These are phyloP conservation scores for Blastocrithidia nonstop DNA, from an alignment of 208 protist genomes.

Conservation along the genomic window DNA sequence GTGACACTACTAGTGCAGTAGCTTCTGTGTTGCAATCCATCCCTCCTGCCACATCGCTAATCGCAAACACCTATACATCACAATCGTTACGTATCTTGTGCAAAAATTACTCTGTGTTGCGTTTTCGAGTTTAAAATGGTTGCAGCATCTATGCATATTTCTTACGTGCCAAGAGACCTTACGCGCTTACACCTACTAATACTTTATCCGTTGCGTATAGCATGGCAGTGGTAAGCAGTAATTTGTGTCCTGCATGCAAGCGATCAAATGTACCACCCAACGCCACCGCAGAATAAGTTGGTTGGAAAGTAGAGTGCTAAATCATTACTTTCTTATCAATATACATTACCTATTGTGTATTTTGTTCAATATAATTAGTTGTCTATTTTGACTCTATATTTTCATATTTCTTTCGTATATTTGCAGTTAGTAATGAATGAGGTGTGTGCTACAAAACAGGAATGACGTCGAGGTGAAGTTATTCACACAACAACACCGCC, in stretches of 20 bases:
- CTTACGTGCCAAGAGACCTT: slow-evolving; percentile 45
- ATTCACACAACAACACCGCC: slow-evolving; percentile 16
- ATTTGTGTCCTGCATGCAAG: slow-evolving; percentile 78
- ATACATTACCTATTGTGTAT: background rate
- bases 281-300: slow-evolving; percentile 54
- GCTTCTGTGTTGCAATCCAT: slow-evolving; percentile 38
- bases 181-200: slow-evolving; percentile 52
- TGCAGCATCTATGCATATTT: slow-evolving; percentile 47
- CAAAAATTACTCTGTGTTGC: slow-evolving; percentile 28
- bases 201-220: slow-evolving; percentile 44
- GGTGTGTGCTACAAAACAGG: too few relatives aligned
- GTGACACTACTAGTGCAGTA: slow-evolving; percentile 64
- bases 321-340: background rate
- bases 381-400: background rate
- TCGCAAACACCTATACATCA: slow-evolving; percentile 38
- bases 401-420: background rate
- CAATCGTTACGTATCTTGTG: slow-evolving; percentile 42
- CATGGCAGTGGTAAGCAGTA: slow-evolving; percentile 61
- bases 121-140: slow-evolving; percentile 25
- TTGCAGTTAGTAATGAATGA: too few relatives aligned
- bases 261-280: slow-evolving; percentile 85
- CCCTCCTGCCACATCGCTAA: slow-evolving; percentile 50
- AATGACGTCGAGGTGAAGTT: slow-evolving; percentile 39
- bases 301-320: slow-evolving; percentile 22
- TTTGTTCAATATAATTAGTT: slow-evolving; percentile 4